Evolutionary conservation across 2,329 filamentous ascomycete species (phyloP), one percentile per base, ranked within the genome.

Genomic region (Diaporthe ampelina): DNA sequence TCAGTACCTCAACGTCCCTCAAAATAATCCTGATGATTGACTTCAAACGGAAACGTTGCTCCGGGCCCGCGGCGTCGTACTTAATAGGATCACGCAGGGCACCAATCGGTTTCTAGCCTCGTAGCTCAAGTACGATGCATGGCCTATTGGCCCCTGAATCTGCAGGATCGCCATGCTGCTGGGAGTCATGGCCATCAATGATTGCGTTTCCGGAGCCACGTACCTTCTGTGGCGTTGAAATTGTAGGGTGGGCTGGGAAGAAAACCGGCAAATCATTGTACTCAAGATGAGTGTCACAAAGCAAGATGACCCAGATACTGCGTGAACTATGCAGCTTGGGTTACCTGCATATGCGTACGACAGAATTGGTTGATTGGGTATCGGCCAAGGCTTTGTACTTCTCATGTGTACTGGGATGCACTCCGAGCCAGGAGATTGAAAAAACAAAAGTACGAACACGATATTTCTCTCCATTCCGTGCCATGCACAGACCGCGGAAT

Each of bases 361-460:
- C 59, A 21, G 35, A 8, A 50, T 32, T 4, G 24, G 24, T 35
- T 65, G 59, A 45, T 48, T 35, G 43, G 59, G 43, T 29, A 19
- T 58, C 32, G 21, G 58, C 58, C 59, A 45, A 50, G 17, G 59
- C 43, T 48, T 4, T 50, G 59, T 48, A 48, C 59, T 65, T 65
- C 21, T 35, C n/a, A 24, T 9, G 10, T 35, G 59, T 26, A 21
- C 21, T 24, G 5, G 19, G 2, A 50, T 26, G 24, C 11, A 45
- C 43, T 26, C 59, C 11, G 10, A 50, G 40, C 59, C 26, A 48
- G 59, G 26, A 35, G 19, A 65, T 48, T 48, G 40, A 32, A 29
- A 21, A 21, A 35, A 35, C 59, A 50, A 65, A 67, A 67, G 61
- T 67, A 50, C 61, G 24, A 15, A 67, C 61, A 50, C 10, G 21